Evolutionary conservation across 2,329 filamentous ascomycete genomes (phyloP).

Genomic region (Xylaria arbuscula): DNA sequence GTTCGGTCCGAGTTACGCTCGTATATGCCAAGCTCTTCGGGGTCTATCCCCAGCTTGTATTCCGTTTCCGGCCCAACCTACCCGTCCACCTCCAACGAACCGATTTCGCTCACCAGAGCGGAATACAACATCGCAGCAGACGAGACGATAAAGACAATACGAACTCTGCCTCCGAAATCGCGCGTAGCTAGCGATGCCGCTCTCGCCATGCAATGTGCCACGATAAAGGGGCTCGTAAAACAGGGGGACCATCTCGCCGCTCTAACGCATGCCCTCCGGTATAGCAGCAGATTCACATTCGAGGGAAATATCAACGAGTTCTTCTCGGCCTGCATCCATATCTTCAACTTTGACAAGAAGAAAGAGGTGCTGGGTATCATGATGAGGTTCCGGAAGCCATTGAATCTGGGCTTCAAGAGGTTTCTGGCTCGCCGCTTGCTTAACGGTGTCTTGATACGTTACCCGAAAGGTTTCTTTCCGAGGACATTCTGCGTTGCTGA

Average conservation of each 20-base stretch:
- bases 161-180: not conserved
- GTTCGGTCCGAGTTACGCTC: not conserved
- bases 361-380: not conserved
- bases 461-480: slow-evolving; percentile 8
- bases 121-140: not conserved
- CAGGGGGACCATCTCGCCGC: not conserved
- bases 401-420: not conserved
- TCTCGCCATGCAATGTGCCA: not conserved
- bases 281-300: slow-evolving; percentile 3
- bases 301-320: not conserved
- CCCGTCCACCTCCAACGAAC: not conserved
- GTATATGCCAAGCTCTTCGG: not conserved
- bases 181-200: not conserved
- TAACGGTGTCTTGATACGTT: slow-evolving; percentile 8
- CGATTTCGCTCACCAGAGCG: not conserved
- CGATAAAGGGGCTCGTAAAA: not conserved
- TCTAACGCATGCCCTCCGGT: not conserved
- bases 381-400: not conserved
- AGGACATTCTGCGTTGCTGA: slow-evolving; percentile 2
- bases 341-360: not conserved
- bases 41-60: not conserved
- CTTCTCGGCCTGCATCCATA: not conserved
- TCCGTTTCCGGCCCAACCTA: not conserved
- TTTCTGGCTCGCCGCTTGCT: slow-evolving; percentile 5
- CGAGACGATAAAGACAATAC: not conserved